phyloP scores from a whole-genome alignment of 345 rosid species.

The Eucalyptus brandiana region DNA sequence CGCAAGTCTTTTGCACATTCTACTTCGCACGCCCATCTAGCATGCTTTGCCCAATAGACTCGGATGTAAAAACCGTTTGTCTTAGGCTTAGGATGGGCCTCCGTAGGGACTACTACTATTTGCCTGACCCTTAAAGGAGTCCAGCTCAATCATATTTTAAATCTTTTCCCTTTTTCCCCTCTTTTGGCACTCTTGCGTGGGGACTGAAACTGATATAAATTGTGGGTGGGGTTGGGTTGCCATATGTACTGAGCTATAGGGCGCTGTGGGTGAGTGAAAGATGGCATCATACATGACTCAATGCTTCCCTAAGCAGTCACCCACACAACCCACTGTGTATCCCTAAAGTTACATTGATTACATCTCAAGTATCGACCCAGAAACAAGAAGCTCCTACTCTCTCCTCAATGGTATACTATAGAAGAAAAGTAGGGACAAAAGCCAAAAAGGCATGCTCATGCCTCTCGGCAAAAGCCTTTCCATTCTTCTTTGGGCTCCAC shows the following conservation, averaged over 20 bases:
- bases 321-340: neutral
- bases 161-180: neutral
- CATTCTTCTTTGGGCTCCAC: constrained; percentile 48
- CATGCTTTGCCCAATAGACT: neutral
- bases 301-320: constrained; percentile 75
- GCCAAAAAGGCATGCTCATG: neutral
- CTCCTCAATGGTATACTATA: neutral
- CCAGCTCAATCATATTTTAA: neutral
- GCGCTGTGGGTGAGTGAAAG: constrained; percentile 7
- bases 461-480: neutral
- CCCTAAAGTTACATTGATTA: neutral
- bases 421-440: neutral
- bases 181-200: neutral
- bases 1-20: neutral
- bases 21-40: neutral
- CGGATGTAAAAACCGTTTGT: neutral
- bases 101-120: neutral
- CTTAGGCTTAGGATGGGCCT: neutral
- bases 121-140: neutral
- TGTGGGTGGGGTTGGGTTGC: neutral
- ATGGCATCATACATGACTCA: constrained; percentile 68
- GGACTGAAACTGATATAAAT: neutral
- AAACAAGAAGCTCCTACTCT: neutral
- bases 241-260: neutral
- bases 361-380: neutral